Evolutionary conservation across 129 eudicot species (phyloP).

Genomic region (Escallonia rubra): DNA sequence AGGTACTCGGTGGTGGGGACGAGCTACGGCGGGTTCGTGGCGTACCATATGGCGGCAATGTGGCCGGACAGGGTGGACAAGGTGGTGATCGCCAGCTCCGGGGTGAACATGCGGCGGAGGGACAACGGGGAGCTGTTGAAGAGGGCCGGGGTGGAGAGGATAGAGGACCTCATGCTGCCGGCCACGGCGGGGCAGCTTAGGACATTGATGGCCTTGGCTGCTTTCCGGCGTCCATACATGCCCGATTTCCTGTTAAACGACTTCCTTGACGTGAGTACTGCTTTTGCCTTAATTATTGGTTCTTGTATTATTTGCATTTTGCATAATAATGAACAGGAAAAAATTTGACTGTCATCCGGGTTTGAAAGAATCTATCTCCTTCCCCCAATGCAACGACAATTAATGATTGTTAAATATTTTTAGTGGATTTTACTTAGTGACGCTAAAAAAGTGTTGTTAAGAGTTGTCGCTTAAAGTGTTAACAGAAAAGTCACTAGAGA

Average conservation of each 20-base stretch:
- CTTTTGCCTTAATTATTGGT: neutral
- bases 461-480: too few relatives aligned
- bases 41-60: conserved; percentile 63
- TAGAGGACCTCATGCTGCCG: conserved; percentile 71
- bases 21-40: conserved; percentile 79
- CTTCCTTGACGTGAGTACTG: conserved; percentile 41
- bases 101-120: conserved; percentile 40
- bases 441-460: too few relatives aligned
- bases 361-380: too few relatives aligned
- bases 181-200: conserved; percentile 48
- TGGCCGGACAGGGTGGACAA: conserved; percentile 77
- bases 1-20: conserved; percentile 69
- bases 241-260: conserved; percentile 72
- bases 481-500: too few relatives aligned
- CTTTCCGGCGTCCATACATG: conserved; percentile 28
- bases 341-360: too few relatives aligned
- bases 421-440: too few relatives aligned
- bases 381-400: too few relatives aligned
- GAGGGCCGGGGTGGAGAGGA: conserved; percentile 44
- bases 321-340: too few relatives aligned
- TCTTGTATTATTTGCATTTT: neutral
- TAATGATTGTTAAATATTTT: too few relatives aligned
- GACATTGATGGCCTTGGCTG: conserved; percentile 40
- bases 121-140: conserved; percentile 47
- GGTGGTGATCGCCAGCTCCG: conserved; percentile 82